Evolutionary conservation across 352 stramenopile genomes (phyloP), one percentile per base, ranked within the genome.

Genomic region (Phytophthora pseudosyringae): DNA sequence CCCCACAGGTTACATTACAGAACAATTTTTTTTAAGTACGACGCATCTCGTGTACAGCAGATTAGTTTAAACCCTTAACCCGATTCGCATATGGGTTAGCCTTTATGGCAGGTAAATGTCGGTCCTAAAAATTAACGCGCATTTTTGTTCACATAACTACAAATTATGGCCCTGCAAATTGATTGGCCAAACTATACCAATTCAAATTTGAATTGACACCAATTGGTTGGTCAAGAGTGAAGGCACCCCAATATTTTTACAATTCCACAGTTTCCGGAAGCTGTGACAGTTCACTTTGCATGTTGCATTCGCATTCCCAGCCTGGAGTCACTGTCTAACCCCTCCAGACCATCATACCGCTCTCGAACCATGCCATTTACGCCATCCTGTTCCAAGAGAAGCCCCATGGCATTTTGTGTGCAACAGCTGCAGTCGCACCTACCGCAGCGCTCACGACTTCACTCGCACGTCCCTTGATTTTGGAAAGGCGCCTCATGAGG

Each of bases 401-500:
- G 12, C 39, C 18, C 15, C 36, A 8, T 10, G 35, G 6, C 36
- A 43, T 0, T 43, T 21, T 16, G 36, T 43, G 11, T 43, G 36
- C 36, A 43, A 43, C 36, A 21, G 1, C 36, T 43, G 36, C 36
- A 43, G 15, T 15, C 36, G 36, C 13, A 18, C 12, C 12, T 43
- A 43, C 36, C 36, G 36, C 10, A 43, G 36, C 36, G 13, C 36
- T 7, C 9, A 43, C 21, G 21, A n/a, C 21, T 21, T 21, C 21
- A 21, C 21, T 15, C 9, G 50, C 45, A 11, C 43, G 39, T 3
- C 39, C 35, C 48, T 52, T 66, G 2, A 54, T 31, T 2, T 48
- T 66, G 11, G 4, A 13, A 4, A 66, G 32, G 2, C 28, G 18
- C 41, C 54, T 33, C 48, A 54, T 66, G 10, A 63, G 21, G 21